Percentiles rank a stretch among this genome's conserved stretches.
phyloP scores from a whole-genome alignment of 1,284 basidiomycete species.

The Boletus mariae region DNA sequence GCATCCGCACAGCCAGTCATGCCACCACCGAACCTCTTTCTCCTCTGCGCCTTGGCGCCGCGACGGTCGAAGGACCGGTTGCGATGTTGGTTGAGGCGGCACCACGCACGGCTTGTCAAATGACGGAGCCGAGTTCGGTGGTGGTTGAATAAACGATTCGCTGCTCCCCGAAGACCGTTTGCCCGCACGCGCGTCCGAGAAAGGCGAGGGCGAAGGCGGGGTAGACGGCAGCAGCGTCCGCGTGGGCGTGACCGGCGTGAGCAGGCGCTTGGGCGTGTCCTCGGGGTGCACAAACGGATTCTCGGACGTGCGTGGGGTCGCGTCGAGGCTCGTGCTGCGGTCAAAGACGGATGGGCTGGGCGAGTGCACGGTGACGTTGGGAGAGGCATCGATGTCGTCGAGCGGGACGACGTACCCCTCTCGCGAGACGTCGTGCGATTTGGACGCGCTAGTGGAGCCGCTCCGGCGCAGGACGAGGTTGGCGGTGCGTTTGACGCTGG shows the following conservation, averaged over 20 bases:
- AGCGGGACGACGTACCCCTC: constrained; percentile 42
- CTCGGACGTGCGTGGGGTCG: constrained; percentile 13
- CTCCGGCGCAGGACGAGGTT: constrained; percentile 41
- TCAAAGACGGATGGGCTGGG: constrained; percentile 36
- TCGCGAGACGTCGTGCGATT: constrained; percentile 43
- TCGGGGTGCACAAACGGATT: constrained; percentile 54
- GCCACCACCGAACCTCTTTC: constrained; percentile 63
- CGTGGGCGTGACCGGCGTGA: constrained; percentile 3
- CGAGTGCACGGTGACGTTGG: constrained; percentile 34
- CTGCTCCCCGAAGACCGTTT: constrained; percentile 21
- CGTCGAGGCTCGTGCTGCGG: constrained; percentile 17
- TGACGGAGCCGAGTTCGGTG: constrained; percentile 48
- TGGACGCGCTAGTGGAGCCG: constrained; percentile 29
- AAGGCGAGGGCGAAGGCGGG: constrained; percentile 40
- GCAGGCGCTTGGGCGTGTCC: constrained; percentile 6
- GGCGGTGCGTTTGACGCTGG: constrained; percentile 53
- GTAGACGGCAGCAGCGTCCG: constrained; percentile 13
- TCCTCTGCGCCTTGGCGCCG: constrained; percentile 19
- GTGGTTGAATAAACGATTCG: constrained; percentile 37
- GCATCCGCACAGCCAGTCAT: constrained; percentile 79
- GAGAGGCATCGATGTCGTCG: constrained; percentile 42
- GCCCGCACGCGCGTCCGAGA: constrained; percentile 37
- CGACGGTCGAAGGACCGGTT: constrained; percentile 32
- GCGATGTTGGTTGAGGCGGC: constrained; percentile 41
- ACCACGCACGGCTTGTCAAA: constrained; percentile 25